Base-by-base conservation (phyloP, 345 rosid genomes). In the Aurinia saxatilis region DNA sequence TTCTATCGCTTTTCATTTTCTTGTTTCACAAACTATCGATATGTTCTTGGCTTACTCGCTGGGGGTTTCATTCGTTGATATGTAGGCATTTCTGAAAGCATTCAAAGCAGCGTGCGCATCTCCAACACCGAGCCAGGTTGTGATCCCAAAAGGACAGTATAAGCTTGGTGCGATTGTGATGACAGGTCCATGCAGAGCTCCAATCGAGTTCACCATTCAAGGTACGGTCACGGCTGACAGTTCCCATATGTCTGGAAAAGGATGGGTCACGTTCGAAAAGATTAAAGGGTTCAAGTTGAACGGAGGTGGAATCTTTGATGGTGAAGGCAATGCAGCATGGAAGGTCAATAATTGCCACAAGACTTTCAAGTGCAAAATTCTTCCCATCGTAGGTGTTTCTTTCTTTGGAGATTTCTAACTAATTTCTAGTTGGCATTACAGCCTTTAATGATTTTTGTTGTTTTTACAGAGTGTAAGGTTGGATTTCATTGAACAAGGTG, bases 101-200 rank as follows among this genome's bases (percentile, higher is more conserved):
- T 73, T 66, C 53, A 61, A 8, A 25, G 18, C 58, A 0, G 77
- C 77, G 21, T 73, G 77, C 25, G 36, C 48, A 39, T 13, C 63
- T 19, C 63, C 68, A 16, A 1, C 29, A 4, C 63, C 67, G 4
- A 57, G 61, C 67, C 36, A 52, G 46, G 72, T 72, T 4, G 50
- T 72, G 46, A 66, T 72, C 34, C 72, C 72, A 45, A 60, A 60
- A 66, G 72, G 72, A 16, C 54, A 53, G 56, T 72, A 47, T 40
- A 50, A 58, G 63, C 57, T 72, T 12, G 63, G 76, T 25, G 57
- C 44, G 42, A 60, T 72, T 21, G 55, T 9, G 41, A 6, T 72
- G 17, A 38, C 6, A 3, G 76, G 76, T 21, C 76, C 76, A 31
- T 72, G 76, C 61, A 72, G 52, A 65, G 72, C 76, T 37, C 72